phyloP scores from a whole-genome alignment of 768 basidiomycete species.

The Tulasnella sp. region DNA sequence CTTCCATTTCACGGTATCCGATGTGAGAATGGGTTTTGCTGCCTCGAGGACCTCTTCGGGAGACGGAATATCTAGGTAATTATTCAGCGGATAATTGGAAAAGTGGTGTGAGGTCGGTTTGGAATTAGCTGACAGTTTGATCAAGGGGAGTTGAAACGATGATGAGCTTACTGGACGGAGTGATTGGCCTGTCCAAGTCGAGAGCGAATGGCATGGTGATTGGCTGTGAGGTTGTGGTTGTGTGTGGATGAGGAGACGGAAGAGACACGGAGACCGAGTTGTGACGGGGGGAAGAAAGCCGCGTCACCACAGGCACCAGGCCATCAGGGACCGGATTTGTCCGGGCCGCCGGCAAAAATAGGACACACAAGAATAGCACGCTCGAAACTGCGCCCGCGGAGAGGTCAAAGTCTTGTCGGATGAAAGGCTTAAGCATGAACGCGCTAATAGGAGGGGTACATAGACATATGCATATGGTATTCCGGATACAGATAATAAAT shows the following conservation, averaged over 20 bases:
- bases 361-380: background rate
- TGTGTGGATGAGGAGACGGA: background rate
- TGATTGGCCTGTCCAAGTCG: background rate
- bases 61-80: constrained; percentile 7
- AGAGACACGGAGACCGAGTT: constrained; percentile 1
- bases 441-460: background rate
- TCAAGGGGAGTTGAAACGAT: too few species aligned
- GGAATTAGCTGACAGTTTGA: too few species aligned
- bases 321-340: background rate
- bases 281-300: background rate
- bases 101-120: background rate
- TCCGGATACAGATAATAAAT: background rate
- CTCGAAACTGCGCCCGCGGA: too few species aligned
- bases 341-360: background rate
- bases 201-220: background rate
- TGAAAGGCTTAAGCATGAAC: too few species aligned
- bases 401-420: too few species aligned
- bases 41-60: background rate
- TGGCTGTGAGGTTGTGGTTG: background rate
- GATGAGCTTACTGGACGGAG: background rate
- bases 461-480: too few species aligned
- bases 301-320: background rate
- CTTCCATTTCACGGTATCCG: constrained; percentile 4
- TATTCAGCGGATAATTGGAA: background rate
- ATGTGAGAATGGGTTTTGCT: background rate